Evolutionary conservation across 2,329 filamentous ascomycete species (phyloP), one percentile per base, ranked within the genome.

Genomic region (Trematosphaeria pertusa): DNA sequence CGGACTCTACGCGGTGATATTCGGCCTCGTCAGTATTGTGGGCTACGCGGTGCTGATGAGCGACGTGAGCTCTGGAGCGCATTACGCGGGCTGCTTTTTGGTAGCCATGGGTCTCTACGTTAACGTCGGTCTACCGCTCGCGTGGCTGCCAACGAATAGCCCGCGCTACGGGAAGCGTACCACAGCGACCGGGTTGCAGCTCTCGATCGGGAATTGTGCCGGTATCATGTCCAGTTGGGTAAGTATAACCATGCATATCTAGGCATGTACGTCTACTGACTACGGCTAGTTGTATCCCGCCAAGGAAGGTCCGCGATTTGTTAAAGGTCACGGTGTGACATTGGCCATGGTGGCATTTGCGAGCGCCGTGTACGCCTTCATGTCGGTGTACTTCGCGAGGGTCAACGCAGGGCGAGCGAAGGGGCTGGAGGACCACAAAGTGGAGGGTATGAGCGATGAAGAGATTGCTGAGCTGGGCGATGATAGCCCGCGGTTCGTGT

Each of bases 61-160:
- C 1, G 75, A 85, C 37, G 75, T 78, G 2, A 70, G 81, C 1
- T 76, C 81, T 0, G 84, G 82, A 0, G 87, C 85, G 5, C 86
- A 87, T 56, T 92, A 91, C 61, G 87, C 89, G 54, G 88, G 84
- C 2, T 91, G 87, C 51, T 87, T 91, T 67, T 73, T 93, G n/a
- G 82, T 91, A 0, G 88, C 88, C 0, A 79, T 84, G 49, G 89
- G 88, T 0, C 66, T 93, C 2, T 93, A 92, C 56, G 78, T 83
- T 11, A 72, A 73, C 6, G 79, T 83, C 10, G 81, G 81, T 1
- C 61, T 84, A 15, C 80, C 80, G 4, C 69, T 84, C 7, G 80
- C 81, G 3, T 84, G 81, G 82, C 52, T 87, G 30, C 81, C 87
- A 0, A 85, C 81, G 14, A 91, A 91, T 49, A 80, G 81, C 12